These are phyloP conservation scores for Colletotrichum lupini DNA, from an alignment of 2,329 filamentous ascomycete genomes.

Conservation along the genomic window DNA sequence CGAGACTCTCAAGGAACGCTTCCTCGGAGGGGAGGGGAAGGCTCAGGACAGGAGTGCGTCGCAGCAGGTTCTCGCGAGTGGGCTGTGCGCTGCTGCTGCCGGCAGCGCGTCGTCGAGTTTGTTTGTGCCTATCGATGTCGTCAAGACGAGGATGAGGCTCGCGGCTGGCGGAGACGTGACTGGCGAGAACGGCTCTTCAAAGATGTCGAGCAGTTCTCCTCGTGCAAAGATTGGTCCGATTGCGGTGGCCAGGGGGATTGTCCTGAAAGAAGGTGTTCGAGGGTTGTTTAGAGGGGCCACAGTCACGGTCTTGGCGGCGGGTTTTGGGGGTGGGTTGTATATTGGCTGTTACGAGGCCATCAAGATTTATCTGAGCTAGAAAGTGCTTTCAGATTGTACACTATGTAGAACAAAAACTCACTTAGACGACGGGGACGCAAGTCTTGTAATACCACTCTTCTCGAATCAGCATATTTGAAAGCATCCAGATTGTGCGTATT, in stretches of 20 bases:
- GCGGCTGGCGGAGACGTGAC: conserved; percentile 16
- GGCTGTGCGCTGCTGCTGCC: conserved; percentile 29
- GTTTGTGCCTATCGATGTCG: conserved; percentile 37
- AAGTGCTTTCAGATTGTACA: not conserved
- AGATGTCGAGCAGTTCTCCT: not conserved
- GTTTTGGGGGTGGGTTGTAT: not conserved
- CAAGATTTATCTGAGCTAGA: not conserved
- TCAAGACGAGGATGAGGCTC: conserved; percentile 38
- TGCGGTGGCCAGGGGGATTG: not conserved
- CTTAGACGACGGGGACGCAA: not conserved
- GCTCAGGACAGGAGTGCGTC: not conserved
- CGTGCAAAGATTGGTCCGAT: not conserved
- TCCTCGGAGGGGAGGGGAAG: not conserved
- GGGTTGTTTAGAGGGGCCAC: not conserved
- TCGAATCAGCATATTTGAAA: not conserved
- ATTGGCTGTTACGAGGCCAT: not conserved
- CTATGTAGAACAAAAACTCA: not conserved
- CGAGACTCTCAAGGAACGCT: not conserved
- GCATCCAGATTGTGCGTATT: not conserved
- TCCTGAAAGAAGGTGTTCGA: not conserved
- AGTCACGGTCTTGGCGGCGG: not conserved
- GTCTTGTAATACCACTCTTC: not conserved
- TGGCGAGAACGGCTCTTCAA: not conserved
- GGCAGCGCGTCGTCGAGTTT: conserved; percentile 24
- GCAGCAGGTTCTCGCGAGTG: not conserved